A percentile compares a stretch with the other conserved stretches of the same genome.
These are phyloP conservation scores for Saturnispora halmiae DNA, from an alignment of 805 yeast genomes.

Conservation along the genomic window DNA sequence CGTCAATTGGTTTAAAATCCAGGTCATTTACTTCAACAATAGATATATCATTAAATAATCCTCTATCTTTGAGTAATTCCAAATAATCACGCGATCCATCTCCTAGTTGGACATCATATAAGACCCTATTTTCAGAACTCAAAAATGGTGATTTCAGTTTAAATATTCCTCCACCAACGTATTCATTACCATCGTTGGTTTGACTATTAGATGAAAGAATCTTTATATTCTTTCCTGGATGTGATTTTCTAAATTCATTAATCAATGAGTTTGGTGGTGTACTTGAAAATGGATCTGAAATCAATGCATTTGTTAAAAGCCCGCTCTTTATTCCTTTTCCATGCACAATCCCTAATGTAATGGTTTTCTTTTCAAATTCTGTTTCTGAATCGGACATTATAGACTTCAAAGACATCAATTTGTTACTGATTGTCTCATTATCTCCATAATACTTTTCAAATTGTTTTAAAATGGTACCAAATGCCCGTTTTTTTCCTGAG, in stretches of 20 bases:
- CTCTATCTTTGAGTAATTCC: conserved; percentile 11
- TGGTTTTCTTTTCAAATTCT: conserved; percentile 18
- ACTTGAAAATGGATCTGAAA: conserved; percentile 25
- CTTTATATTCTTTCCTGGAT: conserved; percentile 13
- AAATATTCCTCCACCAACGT: conserved; percentile 12
- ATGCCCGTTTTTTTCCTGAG: neutral
- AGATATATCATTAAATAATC: conserved; percentile 25
- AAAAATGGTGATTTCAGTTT: conserved; percentile 26
- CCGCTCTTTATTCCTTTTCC: conserved; percentile 16
- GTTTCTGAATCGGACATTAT: conserved; percentile 12
- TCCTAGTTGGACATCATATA: conserved; percentile 23
- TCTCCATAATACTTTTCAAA: conserved; percentile 12
- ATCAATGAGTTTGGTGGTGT: conserved; percentile 20
- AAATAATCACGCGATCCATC: conserved; percentile 15
- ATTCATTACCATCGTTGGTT: conserved; percentile 5
- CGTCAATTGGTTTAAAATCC: conserved; percentile 7
- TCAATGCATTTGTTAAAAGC: conserved; percentile 20
- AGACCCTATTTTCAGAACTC: conserved; percentile 22
- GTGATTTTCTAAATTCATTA: conserved; percentile 8
- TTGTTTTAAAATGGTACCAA: neutral
- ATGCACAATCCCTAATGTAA: conserved; percentile 25
- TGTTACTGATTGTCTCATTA: conserved; percentile 11
- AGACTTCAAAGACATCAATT: conserved; percentile 14
- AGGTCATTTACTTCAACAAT: conserved; percentile 23
- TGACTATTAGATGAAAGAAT: conserved; percentile 12